phyloP scores from a whole-genome alignment of 1,284 basidiomycete species.

The Coniophora puteana region DNA sequence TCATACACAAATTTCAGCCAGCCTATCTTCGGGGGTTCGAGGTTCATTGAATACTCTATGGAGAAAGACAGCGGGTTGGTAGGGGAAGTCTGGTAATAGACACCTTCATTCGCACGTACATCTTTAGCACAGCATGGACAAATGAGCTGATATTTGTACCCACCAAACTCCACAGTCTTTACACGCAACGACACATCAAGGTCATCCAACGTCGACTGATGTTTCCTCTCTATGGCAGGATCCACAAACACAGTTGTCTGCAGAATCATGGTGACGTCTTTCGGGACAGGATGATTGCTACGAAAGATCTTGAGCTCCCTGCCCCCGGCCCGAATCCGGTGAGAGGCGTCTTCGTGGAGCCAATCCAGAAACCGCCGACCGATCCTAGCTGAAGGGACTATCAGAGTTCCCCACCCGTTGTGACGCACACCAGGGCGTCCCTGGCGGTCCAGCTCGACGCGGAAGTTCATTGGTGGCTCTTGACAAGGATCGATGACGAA shows the following conservation, averaged over 20 bases:
- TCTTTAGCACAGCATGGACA: no score
- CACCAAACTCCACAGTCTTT: constrained; percentile 56
- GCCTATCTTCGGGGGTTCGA: constrained; percentile 37
- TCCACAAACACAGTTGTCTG: constrained; percentile 52
- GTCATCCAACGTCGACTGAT: constrained; percentile 38
- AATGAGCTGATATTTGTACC: no score
- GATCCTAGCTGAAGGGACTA: constrained; percentile 39
- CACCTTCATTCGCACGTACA: constrained; percentile 1
- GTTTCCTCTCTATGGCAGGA: constrained; percentile 52
- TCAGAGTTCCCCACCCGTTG: constrained; percentile 47
- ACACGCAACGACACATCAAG: constrained; percentile 46
- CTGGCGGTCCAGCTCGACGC: constrained; percentile 42
- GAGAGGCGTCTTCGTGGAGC: constrained; percentile 25
- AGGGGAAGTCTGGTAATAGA: constrained; percentile 19
- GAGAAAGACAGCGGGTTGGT: constrained; percentile 48
- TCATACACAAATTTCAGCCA: constrained; percentile 54
- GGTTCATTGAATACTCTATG: constrained; percentile 47
- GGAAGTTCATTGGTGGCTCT: constrained; percentile 46
- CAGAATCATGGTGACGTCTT: constrained; percentile 30
- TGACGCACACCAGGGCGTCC: constrained; percentile 44
- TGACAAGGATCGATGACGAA: constrained; percentile 29
- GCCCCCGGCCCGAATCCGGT: constrained; percentile 35
- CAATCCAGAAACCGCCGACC: constrained; percentile 43
- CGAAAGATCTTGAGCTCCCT: constrained; percentile 15
- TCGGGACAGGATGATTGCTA: constrained; percentile 14